A percentile compares a stretch with the other conserved stretches of the same genome.
Conservation (phyloP, 257 asterid genomes). For the Fraxinus excelsior region DNA sequence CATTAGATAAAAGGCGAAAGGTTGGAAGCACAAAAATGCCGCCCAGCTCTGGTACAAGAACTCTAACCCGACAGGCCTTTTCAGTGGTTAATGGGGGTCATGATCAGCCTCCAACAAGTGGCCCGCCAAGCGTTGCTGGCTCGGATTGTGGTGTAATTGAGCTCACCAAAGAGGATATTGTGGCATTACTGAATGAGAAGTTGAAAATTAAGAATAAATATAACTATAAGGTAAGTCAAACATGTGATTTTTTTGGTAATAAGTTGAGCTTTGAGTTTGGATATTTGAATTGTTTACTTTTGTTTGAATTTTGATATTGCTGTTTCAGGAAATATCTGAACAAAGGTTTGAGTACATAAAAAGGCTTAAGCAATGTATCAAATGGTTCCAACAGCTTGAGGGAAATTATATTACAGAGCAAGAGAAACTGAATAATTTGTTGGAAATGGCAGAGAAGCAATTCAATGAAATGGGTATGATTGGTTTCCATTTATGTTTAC, state of each 20-base stretch:
- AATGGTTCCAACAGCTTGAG: conserved; percentile 91
- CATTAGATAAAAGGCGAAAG: conserved; percentile 69
- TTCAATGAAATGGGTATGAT: conserved; percentile 56
- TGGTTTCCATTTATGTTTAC: conserved; percentile 11
- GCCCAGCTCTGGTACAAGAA: conserved; percentile 49
- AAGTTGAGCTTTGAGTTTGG: background rate
- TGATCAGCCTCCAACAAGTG: conserved; percentile 59
- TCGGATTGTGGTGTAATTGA: conserved; percentile 62
- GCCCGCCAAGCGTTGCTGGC: conserved; percentile 68
- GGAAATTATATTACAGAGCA: conserved; percentile 54
- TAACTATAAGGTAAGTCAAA: conserved; percentile 24
- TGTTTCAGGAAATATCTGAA: conserved; percentile 72
- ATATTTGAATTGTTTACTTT: background rate
- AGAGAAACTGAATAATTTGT: conserved; percentile 48
- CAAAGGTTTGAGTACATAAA: conserved; percentile 64
- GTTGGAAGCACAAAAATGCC: conserved; percentile 64
- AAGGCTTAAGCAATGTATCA: conserved; percentile 76
- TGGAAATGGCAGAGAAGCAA: conserved; percentile 74
- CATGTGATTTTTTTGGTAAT: no score
- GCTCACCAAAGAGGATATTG: conserved; percentile 73
- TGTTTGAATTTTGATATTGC: conserved; percentile 13
- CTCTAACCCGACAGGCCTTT: conserved; percentile 65
- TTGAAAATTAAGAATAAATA: conserved; percentile 63
- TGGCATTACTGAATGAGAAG: conserved; percentile 72
- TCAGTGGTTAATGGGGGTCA: conserved; percentile 74